Evolutionary conservation across 371 early-diverging fungal species (phyloP).

Genomic region (Amoeboaphelidium protococcarum): DNA sequence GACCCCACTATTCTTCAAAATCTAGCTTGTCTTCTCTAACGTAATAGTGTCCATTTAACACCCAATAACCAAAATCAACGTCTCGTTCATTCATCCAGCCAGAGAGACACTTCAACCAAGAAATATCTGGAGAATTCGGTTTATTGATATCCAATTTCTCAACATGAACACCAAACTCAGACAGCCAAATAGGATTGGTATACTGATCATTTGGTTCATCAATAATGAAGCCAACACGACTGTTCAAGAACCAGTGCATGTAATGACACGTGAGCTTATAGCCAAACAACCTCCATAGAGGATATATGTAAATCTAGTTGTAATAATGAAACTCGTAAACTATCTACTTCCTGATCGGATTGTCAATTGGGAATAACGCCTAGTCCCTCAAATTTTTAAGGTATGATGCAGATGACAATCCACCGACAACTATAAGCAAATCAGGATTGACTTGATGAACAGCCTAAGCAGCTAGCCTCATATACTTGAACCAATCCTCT

Average conservation of each 20-base stretch:
- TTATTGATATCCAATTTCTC: background rate
- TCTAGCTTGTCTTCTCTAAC: too few species aligned
- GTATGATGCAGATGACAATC: background rate
- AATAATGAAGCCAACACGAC: background rate
- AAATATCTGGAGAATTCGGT: background rate
- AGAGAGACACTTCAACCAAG: background rate
- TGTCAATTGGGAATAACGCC: background rate
- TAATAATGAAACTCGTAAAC: background rate
- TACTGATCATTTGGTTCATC: background rate
- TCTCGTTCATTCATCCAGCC: background rate
- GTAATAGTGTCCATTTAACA: background rate
- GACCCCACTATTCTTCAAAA: too few species aligned
- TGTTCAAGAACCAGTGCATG: background rate
- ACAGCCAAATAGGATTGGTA: background rate
- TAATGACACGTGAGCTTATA: background rate
- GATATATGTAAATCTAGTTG: background rate
- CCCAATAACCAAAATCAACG: background rate
- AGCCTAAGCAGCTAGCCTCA: background rate
- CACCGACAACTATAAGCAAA: background rate
- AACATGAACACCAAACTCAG: background rate
- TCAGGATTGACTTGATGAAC: background rate
- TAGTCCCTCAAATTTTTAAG: background rate
- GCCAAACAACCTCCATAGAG: background rate
- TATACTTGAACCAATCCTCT: background rate
- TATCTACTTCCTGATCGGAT: background rate